Evolutionary conservation across 441 rosid species (phyloP).

Genomic region (Raphanus hybrid): DNA sequence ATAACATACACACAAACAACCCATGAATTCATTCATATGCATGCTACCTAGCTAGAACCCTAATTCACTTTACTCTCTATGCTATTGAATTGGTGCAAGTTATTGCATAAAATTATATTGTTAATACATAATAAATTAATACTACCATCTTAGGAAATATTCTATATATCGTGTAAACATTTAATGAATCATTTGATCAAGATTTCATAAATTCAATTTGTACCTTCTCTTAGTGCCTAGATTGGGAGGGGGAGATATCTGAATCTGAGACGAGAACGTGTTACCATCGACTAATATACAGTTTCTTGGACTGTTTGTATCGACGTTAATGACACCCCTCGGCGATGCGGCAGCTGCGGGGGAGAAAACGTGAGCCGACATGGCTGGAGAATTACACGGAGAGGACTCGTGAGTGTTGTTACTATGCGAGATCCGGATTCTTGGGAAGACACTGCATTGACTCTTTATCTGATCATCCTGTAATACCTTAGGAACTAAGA

Average conservation of each 20-base stretch:
- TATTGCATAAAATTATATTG: not conserved
- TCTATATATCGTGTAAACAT: not conserved
- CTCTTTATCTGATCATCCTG: constrained; percentile 41
- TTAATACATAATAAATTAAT: not conserved
- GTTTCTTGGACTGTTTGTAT: constrained; percentile 29
- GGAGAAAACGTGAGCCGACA: constrained; percentile 35
- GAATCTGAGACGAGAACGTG: constrained; percentile 42
- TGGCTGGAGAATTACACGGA: constrained; percentile 47
- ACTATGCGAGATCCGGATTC: constrained; percentile 69
- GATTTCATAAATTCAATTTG: not conserved
- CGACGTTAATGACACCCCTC: constrained; percentile 49
- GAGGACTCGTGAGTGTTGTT: constrained; percentile 35
- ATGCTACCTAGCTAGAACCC: constrained; percentile 36
- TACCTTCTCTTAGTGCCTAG: constrained; percentile 81
- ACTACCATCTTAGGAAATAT: not conserved
- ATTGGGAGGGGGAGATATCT: constrained; percentile 83
- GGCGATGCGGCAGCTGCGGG: constrained; percentile 38
- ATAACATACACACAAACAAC: not conserved
- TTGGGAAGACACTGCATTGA: constrained; percentile 53
- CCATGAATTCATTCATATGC: constrained; percentile 16
- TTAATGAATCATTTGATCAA: constrained; percentile 21
- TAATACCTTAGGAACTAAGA: constrained; percentile 37
- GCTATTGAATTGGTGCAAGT: constrained; percentile 18
- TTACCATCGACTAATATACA: constrained; percentile 22
- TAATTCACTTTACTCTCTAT: constrained; percentile 32